Percentiles rank a stretch among this genome's conserved stretches.
Evolutionary conservation across 306 rosid species (phyloP).

Genomic region (Ochetophila trinervis): DNA sequence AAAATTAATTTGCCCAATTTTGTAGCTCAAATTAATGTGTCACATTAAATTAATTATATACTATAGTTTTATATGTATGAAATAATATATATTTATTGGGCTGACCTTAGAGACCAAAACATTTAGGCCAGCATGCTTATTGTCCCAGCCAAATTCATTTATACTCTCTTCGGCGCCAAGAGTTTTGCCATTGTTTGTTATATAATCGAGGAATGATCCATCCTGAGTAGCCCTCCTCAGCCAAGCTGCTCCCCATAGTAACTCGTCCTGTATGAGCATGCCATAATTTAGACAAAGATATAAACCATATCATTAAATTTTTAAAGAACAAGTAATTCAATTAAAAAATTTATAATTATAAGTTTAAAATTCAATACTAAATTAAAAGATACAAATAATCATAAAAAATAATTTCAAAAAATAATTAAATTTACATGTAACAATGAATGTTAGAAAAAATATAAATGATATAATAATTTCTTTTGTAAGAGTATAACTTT

Average conservation of each 20-base stretch:
- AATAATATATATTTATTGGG: background rate
- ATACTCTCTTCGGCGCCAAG: slow-evolving; percentile 87
- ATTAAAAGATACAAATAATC: too few relatives aligned
- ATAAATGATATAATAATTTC: too few relatives aligned
- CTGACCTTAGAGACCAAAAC: slow-evolving; percentile 84
- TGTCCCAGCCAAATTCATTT: slow-evolving; percentile 96
- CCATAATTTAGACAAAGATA: background rate
- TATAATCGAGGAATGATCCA: slow-evolving; percentile 54
- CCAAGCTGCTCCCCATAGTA: slow-evolving; percentile 99
- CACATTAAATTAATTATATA: too few relatives aligned
- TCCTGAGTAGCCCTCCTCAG: slow-evolving; percentile 73
- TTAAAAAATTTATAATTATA: too few relatives aligned
- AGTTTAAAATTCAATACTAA: too few relatives aligned
- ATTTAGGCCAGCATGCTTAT: slow-evolving; percentile 92
- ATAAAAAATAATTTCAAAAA: too few relatives aligned
- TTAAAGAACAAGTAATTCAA: too few relatives aligned
- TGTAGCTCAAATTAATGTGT: background rate
- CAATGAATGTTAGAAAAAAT: too few relatives aligned
- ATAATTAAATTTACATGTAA: too few relatives aligned
- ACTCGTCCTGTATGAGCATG: slow-evolving; percentile 75
- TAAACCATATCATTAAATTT: too few relatives aligned
- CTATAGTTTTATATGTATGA: background rate
- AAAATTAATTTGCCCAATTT: background rate
- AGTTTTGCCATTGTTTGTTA: slow-evolving; percentile 69
- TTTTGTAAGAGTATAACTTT: too few relatives aligned